These are phyloP conservation scores for Leishmania arabica DNA, from an alignment of 208 protist species.

Conservation along the genomic window DNA sequence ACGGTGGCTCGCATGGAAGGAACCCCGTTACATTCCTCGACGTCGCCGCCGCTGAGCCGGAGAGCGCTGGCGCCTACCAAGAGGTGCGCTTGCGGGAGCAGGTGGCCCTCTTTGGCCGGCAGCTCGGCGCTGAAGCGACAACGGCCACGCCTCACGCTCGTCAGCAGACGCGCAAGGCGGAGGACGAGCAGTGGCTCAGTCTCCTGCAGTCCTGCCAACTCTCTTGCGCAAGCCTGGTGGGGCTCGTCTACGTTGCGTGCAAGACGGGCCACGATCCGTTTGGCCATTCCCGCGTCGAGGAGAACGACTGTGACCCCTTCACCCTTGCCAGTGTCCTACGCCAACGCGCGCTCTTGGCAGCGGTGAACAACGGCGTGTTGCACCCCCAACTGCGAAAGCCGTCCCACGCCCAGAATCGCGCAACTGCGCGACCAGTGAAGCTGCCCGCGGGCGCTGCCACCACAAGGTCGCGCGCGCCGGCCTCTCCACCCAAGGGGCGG, in stretches of 20 bases:
- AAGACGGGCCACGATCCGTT: not conserved
- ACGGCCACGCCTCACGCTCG: not conserved
- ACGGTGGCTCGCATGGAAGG: not conserved
- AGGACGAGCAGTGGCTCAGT: constrained; percentile 17
- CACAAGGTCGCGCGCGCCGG: not conserved
- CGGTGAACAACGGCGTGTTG: constrained; percentile 12
- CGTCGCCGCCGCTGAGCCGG: not conserved
- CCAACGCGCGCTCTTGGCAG: constrained; percentile 9
- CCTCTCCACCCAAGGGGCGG: not conserved
- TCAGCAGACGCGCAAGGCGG: not conserved
- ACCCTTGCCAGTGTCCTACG: constrained; percentile 8
- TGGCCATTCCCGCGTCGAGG: not conserved
- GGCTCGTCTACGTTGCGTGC: constrained; percentile 7
- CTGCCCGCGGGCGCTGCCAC: not conserved
- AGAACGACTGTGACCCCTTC: constrained; percentile 6
- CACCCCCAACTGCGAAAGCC: not conserved
- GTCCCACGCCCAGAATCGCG: not conserved
- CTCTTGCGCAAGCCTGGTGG: constrained; percentile 6
- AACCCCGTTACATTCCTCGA: constrained; percentile 21
- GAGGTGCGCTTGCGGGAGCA: constrained; percentile 4
- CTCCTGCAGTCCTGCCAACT: constrained; percentile 28
- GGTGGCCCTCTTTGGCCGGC: constrained; percentile 9
- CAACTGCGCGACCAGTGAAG: not conserved
- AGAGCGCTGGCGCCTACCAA: not conserved
- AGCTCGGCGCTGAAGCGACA: not conserved